phyloP scores from a whole-genome alignment of 345 rosid species.

The Fremontodendron californicum region DNA sequence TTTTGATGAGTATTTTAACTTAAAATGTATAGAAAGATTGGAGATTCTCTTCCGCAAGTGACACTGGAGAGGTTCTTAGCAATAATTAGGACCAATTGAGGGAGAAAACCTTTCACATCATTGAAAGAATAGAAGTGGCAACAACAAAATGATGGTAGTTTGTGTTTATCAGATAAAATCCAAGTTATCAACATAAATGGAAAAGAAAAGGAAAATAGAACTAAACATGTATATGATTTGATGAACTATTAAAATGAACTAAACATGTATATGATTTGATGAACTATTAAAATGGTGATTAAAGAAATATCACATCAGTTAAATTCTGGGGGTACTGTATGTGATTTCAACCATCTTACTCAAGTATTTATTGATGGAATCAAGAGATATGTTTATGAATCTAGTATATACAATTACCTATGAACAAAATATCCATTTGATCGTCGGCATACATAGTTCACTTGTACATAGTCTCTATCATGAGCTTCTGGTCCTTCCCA shows the following conservation, averaged over 20 bases:
- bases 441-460: constrained; percentile 86
- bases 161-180: too few relatives aligned
- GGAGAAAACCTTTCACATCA: neutral
- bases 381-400: neutral
- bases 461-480: constrained; percentile 66
- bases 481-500: constrained; percentile 78
- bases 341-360: neutral
- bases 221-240: neutral
- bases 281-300: neutral
- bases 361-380: neutral
- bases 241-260: neutral
- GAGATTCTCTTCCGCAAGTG: neutral
- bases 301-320: neutral
- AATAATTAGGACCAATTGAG: neutral
- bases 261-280: neutral
- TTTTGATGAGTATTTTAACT: neutral
- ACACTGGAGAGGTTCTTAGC: neutral
- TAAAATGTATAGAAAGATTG: neutral
- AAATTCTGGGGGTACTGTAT: neutral
- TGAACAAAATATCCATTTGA: constrained; percentile 93
- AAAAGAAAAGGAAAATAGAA: neutral
- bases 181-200: too few relatives aligned
- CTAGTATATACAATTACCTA: constrained; percentile 37
- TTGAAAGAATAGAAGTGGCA: neutral
- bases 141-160: constrained; percentile 1